These are phyloP conservation scores for Kwoniella mangroviensis DNA, from an alignment of 768 basidiomycete species.

Conservation along the genomic window DNA sequence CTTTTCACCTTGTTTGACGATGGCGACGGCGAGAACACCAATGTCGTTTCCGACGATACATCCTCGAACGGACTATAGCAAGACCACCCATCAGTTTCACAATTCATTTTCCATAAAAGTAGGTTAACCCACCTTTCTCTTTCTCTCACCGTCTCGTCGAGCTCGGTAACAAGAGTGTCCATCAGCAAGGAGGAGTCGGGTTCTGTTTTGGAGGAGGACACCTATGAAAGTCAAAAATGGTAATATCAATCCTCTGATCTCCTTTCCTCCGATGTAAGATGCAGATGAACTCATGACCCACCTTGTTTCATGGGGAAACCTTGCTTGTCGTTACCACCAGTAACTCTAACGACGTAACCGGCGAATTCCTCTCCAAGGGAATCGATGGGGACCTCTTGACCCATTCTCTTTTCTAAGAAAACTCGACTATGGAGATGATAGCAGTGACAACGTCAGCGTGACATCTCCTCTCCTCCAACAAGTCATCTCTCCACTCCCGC, in stretches of 20 bases:
- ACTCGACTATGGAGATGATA: constrained; percentile 67
- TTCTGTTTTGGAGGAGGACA: constrained; percentile 90
- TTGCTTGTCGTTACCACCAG: constrained; percentile 86
- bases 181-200: constrained; percentile 87
- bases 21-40: constrained; percentile 86
- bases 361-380: constrained; percentile 92
- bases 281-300: constrained; percentile 23
- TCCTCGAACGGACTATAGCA: constrained; percentile 72
- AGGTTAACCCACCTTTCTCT: constrained; percentile 73
- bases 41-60: constrained; percentile 98
- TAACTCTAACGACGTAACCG: constrained; percentile 95
- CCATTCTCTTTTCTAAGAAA: constrained; percentile 97
- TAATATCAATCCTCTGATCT: too few species aligned
- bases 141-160: constrained; percentile 91
- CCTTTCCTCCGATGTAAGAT: too few species aligned
- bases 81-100: background rate
- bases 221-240: constrained; percentile 3
- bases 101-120: too few species aligned
- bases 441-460: constrained; percentile 23
- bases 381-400: constrained; percentile 92
- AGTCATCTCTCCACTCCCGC: background rate
- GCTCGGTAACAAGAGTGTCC: constrained; percentile 97
- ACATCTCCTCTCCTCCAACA: constrained; percentile 3
- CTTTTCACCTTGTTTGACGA: constrained; percentile 92
- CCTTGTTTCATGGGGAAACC: constrained; percentile 85